These are phyloP conservation scores for Huntiella savannae DNA, from an alignment of 2,329 filamentous ascomycete genomes.

Conservation along the genomic window DNA sequence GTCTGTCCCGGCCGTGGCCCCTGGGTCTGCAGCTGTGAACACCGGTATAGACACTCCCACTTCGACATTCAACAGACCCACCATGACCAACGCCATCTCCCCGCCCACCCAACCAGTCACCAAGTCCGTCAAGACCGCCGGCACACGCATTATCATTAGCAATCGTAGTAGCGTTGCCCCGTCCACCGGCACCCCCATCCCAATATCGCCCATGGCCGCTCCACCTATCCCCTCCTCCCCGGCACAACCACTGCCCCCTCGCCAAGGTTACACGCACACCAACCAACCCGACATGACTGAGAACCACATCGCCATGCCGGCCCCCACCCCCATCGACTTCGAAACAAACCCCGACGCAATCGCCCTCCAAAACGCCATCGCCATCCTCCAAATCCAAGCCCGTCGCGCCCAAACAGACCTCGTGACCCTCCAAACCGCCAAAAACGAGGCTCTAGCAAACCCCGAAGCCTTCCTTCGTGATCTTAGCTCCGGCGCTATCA, in stretches of 20 bases:
- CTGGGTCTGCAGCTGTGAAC: neutral
- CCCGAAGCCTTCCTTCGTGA: slow-evolving; percentile 55
- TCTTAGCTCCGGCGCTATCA: slow-evolving; percentile 42
- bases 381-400: slow-evolving; percentile 71
- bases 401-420: slow-evolving; percentile 62
- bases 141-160: slow-evolving; percentile 7
- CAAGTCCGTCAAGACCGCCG: slow-evolving; percentile 8
- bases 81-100: neutral
- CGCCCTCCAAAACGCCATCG: slow-evolving; percentile 67
- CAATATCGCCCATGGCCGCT: neutral
- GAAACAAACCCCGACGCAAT: slow-evolving; percentile 66
- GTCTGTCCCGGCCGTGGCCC: neutral
- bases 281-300: slow-evolving; percentile 18
- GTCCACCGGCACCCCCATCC: slow-evolving; percentile 9
- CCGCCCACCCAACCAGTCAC: too few relatives aligned
- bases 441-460: slow-evolving; percentile 48
- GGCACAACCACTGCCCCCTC: neutral
- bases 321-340: slow-evolving; percentile 35
- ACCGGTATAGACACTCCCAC: neutral
- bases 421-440: slow-evolving; percentile 46
- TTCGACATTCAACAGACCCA: neutral
- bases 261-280: slow-evolving; percentile 25
- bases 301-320: slow-evolving; percentile 25
- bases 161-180: slow-evolving; percentile 7
- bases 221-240: neutral